These are phyloP conservation scores for Sphagnurus paluster DNA, from an alignment of 1,284 basidiomycete genomes.

Conservation along the genomic window DNA sequence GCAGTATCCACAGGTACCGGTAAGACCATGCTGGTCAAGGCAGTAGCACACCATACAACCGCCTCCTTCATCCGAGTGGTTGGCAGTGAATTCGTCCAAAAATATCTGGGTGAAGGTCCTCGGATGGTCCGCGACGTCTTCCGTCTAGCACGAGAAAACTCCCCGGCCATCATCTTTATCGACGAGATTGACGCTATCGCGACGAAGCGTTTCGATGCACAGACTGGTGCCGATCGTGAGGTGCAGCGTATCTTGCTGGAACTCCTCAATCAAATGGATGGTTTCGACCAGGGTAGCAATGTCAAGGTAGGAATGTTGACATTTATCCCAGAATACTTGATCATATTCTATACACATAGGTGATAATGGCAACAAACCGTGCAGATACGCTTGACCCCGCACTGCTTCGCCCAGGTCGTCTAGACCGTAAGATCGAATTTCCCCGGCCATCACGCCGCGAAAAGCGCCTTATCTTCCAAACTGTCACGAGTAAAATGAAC, in stretches of 20 bases:
- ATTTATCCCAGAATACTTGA: neutral
- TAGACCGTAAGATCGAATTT: conserved; percentile 99
- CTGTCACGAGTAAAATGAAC: conserved; percentile 97
- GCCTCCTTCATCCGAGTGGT: conserved; percentile 98
- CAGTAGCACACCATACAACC: conserved; percentile 96
- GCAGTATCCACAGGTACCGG: conserved; percentile 75
- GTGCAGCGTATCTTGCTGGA: conserved; percentile 99
- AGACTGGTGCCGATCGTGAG: conserved; percentile 98
- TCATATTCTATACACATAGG: conserved; percentile 46
- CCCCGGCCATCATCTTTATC: conserved; percentile 99
- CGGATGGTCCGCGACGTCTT: conserved; percentile 99
- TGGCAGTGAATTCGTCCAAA: conserved; percentile 98
- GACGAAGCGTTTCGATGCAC: conserved; percentile 99
- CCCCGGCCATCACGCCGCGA: conserved; percentile 93
- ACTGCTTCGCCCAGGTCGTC: conserved; percentile 93
- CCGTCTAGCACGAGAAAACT: conserved; percentile 94
- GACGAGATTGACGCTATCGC: conserved; percentile 99
- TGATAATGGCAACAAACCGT: conserved; percentile 98
- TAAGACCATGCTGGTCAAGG: conserved; percentile 99
- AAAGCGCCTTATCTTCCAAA: conserved; percentile 98
- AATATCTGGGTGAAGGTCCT: conserved; percentile 98
- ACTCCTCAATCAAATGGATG: conserved; percentile 99
- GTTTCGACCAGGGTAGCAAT: conserved; percentile 98
- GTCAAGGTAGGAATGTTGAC: conserved; percentile 75
- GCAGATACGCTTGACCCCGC: conserved; percentile 97